Percentiles rank a stretch among this genome's conserved stretches.
phyloP scores from a whole-genome alignment of 305 asterid species.

The Fraxinus velutina region DNA sequence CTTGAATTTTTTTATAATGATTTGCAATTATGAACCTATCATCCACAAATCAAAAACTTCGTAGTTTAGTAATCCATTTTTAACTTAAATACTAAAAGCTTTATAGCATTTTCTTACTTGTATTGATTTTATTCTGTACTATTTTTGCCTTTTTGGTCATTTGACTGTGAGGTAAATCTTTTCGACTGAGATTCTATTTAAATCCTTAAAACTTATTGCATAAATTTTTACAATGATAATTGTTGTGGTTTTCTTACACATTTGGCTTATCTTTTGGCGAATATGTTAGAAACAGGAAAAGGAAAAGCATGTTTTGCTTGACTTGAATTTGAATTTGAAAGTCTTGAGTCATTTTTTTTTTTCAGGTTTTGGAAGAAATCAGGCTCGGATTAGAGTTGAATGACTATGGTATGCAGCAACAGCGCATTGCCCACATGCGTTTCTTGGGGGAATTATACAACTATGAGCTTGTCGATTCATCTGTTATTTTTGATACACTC shows the following conservation, averaged over 20 bases:
- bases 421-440: slow-evolving; percentile 87
- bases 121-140: not conserved
- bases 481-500: slow-evolving; percentile 90
- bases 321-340: not conserved
- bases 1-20: not conserved
- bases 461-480: slow-evolving; percentile 92
- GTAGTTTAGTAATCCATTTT: not conserved
- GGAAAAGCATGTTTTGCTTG: not conserved
- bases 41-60: not conserved
- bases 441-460: slow-evolving; percentile 94
- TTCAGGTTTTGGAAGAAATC: slow-evolving; percentile 95
- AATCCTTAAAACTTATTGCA: not conserved
- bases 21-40: not conserved
- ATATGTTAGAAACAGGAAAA: slow-evolving; percentile 15
- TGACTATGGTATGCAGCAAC: slow-evolving; percentile 92
- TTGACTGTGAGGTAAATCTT: not conserved
- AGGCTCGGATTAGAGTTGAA: slow-evolving; percentile 84
- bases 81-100: not conserved
- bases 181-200: not conserved
- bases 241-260: slow-evolving; percentile 3
- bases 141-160: not conserved
- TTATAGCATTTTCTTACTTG: not conserved
- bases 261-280: not conserved
- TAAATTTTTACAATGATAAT: not conserved
- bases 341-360: slow-evolving; percentile 21